A percentile compares a stretch with the other conserved stretches of the same genome.
These are phyloP conservation scores for Phytophthora fragariaefolia DNA, from an alignment of 352 stramenopile species.

Conservation along the genomic window DNA sequence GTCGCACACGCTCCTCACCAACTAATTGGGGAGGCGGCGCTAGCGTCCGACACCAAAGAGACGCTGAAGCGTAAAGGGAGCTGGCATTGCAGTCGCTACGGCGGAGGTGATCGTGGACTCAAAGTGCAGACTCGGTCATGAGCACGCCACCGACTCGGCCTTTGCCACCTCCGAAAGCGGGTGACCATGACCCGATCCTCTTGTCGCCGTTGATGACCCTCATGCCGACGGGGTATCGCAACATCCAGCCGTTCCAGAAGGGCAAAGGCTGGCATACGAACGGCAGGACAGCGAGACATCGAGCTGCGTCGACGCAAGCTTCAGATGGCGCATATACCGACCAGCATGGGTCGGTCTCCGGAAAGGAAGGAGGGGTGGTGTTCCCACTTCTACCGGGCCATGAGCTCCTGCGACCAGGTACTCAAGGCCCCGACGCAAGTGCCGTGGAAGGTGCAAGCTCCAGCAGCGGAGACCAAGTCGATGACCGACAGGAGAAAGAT, in stretches of 20 bases:
- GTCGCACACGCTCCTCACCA: background rate
- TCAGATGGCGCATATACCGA: conserved; percentile 11
- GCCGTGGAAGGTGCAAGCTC: conserved; percentile 20
- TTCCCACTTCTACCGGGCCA: conserved; percentile 46
- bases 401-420: conserved; percentile 14
- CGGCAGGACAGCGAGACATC: conserved; percentile 33
- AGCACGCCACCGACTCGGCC: conserved; percentile 21
- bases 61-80: conserved; percentile 22
- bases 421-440: conserved; percentile 29
- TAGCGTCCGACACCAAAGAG: conserved; percentile 9
- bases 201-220: conserved; percentile 70
- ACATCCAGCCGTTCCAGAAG: conserved; percentile 75
- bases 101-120: background rate
- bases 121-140: conserved; percentile 15
- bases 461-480: conserved; percentile 1
- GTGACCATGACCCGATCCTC: conserved; percentile 23
- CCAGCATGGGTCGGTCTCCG: conserved; percentile 7
- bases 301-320: conserved; percentile 17
- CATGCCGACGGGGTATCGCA: conserved; percentile 66
- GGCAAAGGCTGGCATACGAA: conserved; percentile 75
- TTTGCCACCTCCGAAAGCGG: conserved; percentile 17
- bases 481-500: conserved; percentile 35
- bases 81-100: background rate
- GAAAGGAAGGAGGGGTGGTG: conserved; percentile 47
- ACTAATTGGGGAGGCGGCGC: conserved; percentile 37